A percentile compares a stretch with the other conserved stretches of the same genome.
phyloP scores from a whole-genome alignment of 345 rosid genomes.

The Turnera subulata region DNA sequence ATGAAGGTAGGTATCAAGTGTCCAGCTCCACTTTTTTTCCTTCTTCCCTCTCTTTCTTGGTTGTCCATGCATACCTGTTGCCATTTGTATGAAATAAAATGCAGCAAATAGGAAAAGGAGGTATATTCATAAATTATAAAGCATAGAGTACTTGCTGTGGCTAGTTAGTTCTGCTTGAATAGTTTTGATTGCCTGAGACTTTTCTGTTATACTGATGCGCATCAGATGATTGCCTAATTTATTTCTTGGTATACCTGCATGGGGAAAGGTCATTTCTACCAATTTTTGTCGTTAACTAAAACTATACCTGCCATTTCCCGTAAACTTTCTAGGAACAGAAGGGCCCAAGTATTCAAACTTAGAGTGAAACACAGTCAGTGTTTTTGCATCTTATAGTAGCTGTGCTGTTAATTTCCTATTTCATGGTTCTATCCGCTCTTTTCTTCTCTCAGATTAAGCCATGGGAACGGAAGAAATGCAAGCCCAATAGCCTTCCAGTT shows the following conservation, averaged over 20 bases:
- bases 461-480: slow-evolving; percentile 89
- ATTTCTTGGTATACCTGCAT: too few relatives aligned
- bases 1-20: slow-evolving; percentile 44
- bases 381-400: background rate
- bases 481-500: slow-evolving; percentile 86
- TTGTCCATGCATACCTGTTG: background rate
- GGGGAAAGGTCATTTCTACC: too few relatives aligned
- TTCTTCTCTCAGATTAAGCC: slow-evolving; percentile 55
- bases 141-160: background rate
- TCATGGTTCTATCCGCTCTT: slow-evolving; percentile 1
- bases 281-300: too few relatives aligned
- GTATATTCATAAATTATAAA: background rate
- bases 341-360: background rate
- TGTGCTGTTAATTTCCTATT: background rate
- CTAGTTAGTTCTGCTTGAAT: background rate
- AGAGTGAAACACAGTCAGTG: background rate
- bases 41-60: background rate
- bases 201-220: background rate
- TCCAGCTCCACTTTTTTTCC: background rate
- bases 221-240: background rate
- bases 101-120: background rate
- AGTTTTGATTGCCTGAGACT: background rate
- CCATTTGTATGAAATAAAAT: background rate
- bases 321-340: background rate
- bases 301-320: background rate